A percentile compares a stretch with the other conserved stretches of the same genome.
Conservation (phyloP, 2,329 filamentous ascomycete genomes). For the Neonectria hederae region DNA sequence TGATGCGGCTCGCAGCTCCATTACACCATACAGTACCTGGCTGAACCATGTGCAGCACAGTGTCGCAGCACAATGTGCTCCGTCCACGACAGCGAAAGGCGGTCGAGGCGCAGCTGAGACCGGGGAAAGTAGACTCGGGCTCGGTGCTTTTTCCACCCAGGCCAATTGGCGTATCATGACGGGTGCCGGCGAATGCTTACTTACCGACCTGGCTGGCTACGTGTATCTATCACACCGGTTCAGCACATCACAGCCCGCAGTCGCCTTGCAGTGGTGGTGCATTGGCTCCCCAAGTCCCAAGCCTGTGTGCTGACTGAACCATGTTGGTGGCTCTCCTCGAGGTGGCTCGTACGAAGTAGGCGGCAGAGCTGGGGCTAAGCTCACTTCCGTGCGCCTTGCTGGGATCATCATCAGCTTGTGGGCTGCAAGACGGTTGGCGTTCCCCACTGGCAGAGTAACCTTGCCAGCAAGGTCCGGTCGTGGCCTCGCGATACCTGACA, state of each 20-base stretch:
- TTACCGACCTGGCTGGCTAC: constrained; percentile 28
- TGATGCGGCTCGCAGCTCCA: constrained; percentile 5
- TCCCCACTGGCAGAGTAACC: constrained; percentile 22
- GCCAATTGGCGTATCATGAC: constrained; percentile 33
- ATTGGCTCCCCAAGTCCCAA: constrained; percentile 14
- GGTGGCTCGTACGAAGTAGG: constrained; percentile 14
- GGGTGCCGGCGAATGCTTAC: constrained; percentile 6
- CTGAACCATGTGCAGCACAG: neutral
- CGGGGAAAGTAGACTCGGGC: constrained; percentile 19
- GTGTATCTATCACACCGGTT: constrained; percentile 39
- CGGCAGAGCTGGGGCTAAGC: neutral
- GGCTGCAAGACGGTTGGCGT: constrained; percentile 10
- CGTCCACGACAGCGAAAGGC: constrained; percentile 25
- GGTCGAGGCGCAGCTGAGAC: constrained; percentile 29
- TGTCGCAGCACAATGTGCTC: constrained; percentile 16
- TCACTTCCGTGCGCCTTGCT: neutral
- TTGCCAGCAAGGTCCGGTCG: constrained; percentile 17
- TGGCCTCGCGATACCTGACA: constrained; percentile 7
- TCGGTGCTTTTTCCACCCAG: constrained; percentile 9
- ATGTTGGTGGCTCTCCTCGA: constrained; percentile 5
- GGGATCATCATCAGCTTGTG: constrained; percentile 23
- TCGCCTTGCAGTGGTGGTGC: constrained; percentile 25
- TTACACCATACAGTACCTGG: constrained; percentile 12
- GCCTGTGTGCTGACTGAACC: constrained; percentile 18
- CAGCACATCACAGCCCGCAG: constrained; percentile 34